A percentile compares a stretch with the other conserved stretches of the same genome.
Evolutionary conservation across 768 basidiomycete species (phyloP).

Genomic region (Neoboletus brunneissimus): DNA sequence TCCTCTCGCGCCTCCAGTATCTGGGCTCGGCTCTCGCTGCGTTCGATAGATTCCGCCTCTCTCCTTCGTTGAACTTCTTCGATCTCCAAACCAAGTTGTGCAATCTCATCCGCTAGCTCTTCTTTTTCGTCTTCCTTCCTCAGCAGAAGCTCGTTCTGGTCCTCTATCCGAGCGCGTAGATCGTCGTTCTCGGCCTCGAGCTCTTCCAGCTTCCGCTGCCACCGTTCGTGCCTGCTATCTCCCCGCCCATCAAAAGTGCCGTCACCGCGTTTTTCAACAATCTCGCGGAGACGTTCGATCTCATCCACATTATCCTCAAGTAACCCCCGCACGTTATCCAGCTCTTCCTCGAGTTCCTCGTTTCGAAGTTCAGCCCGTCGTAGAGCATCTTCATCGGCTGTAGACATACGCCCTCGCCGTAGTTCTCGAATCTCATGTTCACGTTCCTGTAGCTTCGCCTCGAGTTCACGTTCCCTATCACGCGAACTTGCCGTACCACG

Average conservation of each 20-base stretch:
- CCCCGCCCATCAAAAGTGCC: constrained; percentile 41
- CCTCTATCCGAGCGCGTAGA: constrained; percentile 54
- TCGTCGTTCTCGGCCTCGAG: constrained; percentile 65
- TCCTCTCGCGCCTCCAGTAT: constrained; percentile 70
- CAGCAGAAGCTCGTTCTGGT: constrained; percentile 52
- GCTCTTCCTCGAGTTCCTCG: constrained; percentile 66
- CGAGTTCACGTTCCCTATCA: constrained; percentile 68
- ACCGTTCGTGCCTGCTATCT: constrained; percentile 39
- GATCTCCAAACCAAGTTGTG: constrained; percentile 59
- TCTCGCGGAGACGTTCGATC: constrained; percentile 67
- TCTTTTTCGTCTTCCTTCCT: constrained; percentile 71
- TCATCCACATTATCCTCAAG: constrained; percentile 84
- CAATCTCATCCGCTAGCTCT: constrained; percentile 63
- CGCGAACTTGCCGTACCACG: constrained; percentile 38
- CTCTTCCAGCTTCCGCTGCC: constrained; percentile 51
- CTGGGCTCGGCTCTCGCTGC: constrained; percentile 71
- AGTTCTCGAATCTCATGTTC: constrained; percentile 69
- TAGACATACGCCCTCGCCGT: constrained; percentile 44
- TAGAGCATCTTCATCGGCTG: constrained; percentile 49
- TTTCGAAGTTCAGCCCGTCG: constrained; percentile 59
- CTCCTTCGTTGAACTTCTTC: constrained; percentile 63
- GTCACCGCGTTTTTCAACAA: constrained; percentile 57
- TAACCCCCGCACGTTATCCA: constrained; percentile 65
- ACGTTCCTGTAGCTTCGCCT: constrained; percentile 71
- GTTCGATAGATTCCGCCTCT: constrained; percentile 62